Percentiles rank a stretch among this genome's conserved stretches.
Evolutionary conservation across 2,329 filamentous ascomycete genomes (phyloP).

Genomic region (Gliomastix tumulicola): DNA sequence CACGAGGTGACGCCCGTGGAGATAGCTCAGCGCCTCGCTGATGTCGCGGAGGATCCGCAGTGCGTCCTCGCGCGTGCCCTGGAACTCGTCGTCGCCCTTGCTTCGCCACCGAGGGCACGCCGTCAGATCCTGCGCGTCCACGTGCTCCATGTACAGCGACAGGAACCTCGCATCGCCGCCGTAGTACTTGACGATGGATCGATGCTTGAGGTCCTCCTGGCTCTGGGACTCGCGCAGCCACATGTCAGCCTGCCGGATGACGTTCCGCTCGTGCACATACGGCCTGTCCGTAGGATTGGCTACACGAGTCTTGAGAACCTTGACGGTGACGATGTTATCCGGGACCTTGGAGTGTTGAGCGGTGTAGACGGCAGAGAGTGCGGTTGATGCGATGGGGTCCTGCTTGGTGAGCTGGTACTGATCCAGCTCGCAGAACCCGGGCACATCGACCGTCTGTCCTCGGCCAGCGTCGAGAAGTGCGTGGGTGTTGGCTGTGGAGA

Average conservation of each 20-base stretch:
- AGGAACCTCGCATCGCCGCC: constrained; percentile 54
- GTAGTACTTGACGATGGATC: constrained; percentile 51
- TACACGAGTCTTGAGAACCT: constrained; percentile 49
- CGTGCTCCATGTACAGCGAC: constrained; percentile 55
- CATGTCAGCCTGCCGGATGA: constrained; percentile 52
- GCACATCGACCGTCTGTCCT: constrained; percentile 41
- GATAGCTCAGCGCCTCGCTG: constrained; percentile 44
- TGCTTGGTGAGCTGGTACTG: constrained; percentile 48
- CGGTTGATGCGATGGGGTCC: constrained; percentile 48
- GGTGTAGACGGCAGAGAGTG: constrained; percentile 48
- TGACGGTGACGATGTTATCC: constrained; percentile 50
- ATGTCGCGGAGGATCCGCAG: constrained; percentile 47
- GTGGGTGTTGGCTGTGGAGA: constrained; percentile 37
- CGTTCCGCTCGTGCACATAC: constrained; percentile 43
- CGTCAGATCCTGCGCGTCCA: constrained; percentile 48
- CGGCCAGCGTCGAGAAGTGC: constrained; percentile 43
- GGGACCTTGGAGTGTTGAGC: constrained; percentile 45
- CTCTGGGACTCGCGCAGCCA: constrained; percentile 52
- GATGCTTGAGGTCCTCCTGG: constrained; percentile 47
- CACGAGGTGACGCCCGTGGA: constrained; percentile 44
- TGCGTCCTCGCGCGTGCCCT: constrained; percentile 40
- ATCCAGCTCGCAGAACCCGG: constrained; percentile 43
- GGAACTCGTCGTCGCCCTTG: constrained; percentile 38
- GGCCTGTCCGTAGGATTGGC: constrained; percentile 32
- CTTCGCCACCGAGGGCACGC: constrained; percentile 42